Evolutionary conservation across 2,329 filamentous ascomycete species (phyloP).

Genomic region (Pseudogymnoascus sp.): DNA sequence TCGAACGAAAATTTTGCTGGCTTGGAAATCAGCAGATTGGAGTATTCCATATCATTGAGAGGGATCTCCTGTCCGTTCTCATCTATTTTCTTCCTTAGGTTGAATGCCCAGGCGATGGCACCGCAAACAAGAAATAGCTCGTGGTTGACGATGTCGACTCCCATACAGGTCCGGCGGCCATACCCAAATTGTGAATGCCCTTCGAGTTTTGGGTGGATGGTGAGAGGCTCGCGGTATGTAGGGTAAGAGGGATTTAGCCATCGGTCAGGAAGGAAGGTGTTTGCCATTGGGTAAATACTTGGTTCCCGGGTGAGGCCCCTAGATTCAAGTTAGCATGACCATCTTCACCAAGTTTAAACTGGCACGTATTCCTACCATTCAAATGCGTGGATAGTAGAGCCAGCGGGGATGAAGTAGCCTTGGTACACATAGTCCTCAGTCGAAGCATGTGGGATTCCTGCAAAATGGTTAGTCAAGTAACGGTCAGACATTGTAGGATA

Average conservation of each 20-base stretch:
- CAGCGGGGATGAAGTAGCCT: slow-evolving; percentile 48
- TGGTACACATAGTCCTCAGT: slow-evolving; percentile 48
- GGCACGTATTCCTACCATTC: slow-evolving; percentile 37
- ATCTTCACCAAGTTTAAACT: not conserved
- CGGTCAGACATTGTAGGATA: not conserved
- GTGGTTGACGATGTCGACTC: slow-evolving; percentile 55
- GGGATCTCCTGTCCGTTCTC: slow-evolving; percentile 17
- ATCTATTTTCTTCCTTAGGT: slow-evolving; percentile 28
- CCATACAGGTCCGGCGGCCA: slow-evolving; percentile 56
- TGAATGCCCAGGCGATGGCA: slow-evolving; percentile 43
- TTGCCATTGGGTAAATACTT: slow-evolving; percentile 54
- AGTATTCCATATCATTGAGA: slow-evolving; percentile 18
- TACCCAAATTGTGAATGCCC: slow-evolving; percentile 59
- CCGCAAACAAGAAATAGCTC: slow-evolving; percentile 47
- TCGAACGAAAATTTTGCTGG: slow-evolving; percentile 41
- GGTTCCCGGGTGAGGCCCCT: slow-evolving; percentile 52
- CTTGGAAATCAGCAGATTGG: slow-evolving; percentile 38
- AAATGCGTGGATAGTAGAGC: slow-evolving; percentile 44
- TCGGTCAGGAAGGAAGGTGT: slow-evolving; percentile 54
- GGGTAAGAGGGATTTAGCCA: slow-evolving; percentile 58
- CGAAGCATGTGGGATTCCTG: slow-evolving; percentile 45
- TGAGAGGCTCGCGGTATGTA: slow-evolving; percentile 58
- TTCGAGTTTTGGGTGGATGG: slow-evolving; percentile 55
- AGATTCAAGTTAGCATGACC: not conserved
- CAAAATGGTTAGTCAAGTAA: not conserved